Evolutionary conservation across 441 rosid species (phyloP).

Genomic region (Viola pubescens): DNA sequence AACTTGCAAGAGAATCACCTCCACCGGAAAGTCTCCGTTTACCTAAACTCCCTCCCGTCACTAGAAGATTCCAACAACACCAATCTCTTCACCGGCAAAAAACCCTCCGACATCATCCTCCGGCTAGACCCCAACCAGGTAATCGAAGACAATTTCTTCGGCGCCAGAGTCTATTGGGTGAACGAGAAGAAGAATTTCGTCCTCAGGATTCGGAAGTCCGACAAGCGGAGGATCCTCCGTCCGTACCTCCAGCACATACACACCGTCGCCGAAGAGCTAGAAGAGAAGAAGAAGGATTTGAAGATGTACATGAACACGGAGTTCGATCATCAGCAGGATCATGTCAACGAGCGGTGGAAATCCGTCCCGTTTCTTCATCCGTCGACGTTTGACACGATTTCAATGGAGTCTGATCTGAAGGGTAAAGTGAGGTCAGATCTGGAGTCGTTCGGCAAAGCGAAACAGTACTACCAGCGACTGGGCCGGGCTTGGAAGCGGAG

Average conservation of each 20-base stretch:
- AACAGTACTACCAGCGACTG: constrained; percentile 60
- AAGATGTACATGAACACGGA: constrained; percentile 50
- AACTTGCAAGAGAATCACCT: constrained; percentile 57
- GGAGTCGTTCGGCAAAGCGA: constrained; percentile 56
- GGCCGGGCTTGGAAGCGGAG: constrained; percentile 94
- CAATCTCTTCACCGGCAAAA: constrained; percentile 62
- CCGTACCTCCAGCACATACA: constrained; percentile 89
- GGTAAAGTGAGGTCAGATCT: constrained; percentile 65
- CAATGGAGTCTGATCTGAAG: constrained; percentile 73
- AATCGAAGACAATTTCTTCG: constrained; percentile 62
- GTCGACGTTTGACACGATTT: constrained; percentile 58
- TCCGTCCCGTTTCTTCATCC: constrained; percentile 59
- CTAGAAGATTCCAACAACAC: constrained; percentile 75
- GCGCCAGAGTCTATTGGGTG: constrained; percentile 63
- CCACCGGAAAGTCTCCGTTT: constrained; percentile 39
- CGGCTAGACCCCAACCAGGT: constrained; percentile 55
- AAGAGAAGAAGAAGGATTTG: constrained; percentile 40
- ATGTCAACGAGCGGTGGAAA: constrained; percentile 42
- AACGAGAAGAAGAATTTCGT: constrained; percentile 37
- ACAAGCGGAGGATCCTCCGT: constrained; percentile 67
- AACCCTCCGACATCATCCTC: constrained; percentile 55
- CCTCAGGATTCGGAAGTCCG: constrained; percentile 60
- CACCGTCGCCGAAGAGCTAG: constrained; percentile 58
- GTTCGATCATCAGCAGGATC: constrained; percentile 1
- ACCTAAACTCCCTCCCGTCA: constrained; percentile 60